Evolutionary conservation across 768 basidiomycete species (phyloP), one percentile per base, ranked within the genome.

Genomic region (Leccinum aurantiacum): DNA sequence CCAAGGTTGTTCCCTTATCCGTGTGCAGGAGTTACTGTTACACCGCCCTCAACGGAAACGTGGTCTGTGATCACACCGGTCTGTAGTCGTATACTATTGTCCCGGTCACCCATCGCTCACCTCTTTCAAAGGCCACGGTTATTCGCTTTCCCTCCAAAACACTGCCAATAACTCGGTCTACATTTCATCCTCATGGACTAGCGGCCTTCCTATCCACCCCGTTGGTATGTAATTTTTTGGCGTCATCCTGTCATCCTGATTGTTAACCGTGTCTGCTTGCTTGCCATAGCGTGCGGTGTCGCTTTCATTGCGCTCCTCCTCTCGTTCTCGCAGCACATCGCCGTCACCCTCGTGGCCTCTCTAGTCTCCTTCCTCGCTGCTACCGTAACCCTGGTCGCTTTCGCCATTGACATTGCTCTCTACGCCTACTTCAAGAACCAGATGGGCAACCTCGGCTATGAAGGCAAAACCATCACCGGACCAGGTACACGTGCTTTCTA

Each of bases 321-420:
- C 59, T 83, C 85, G 3, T 76, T 91, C 54, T 88, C 86, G 24
- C 79, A 81, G 38, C 84, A 87, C 65, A 71, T 82, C 56, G 76
- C 76, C 8, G 44, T 77, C 22, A 76, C 72, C 14, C 74, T 84
- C 22, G 33, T 82, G 51, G 73, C 83, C 1, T 78, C 81, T 15
- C 69, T 84, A 53, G 54, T 75, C 3, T 79, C 90, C 13, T 89
- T 90, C 80, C 77, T 91, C 56, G 89, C 88, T 8, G 86, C 88
- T 1, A 61, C 81, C 22, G 69, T 93, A 48, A 83, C 89, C 3
- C 75, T 91, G 57, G 83, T 91, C 62, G 85, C 89, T 1, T 90
- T 93, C 67, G 82, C 83, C 46, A 84, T 89, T 70, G 90, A 93
- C 71, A 87, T 92, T 60, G 87, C 89, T 14, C 82, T 93, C 31